Evolutionary conservation across 305 asterid species (phyloP).

Genomic region (Fraxinus nigra): DNA sequence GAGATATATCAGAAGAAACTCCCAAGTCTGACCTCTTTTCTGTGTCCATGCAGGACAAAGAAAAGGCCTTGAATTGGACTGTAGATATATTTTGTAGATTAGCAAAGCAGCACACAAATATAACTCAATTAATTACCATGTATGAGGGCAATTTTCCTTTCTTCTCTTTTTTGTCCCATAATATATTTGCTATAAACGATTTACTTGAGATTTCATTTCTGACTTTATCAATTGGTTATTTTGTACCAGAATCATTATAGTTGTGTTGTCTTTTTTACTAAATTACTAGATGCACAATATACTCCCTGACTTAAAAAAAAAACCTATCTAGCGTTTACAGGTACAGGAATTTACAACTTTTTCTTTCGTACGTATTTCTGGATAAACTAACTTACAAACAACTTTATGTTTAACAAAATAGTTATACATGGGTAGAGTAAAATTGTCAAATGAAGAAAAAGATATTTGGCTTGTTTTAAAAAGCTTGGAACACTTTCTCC

Average conservation of each 20-base stretch:
- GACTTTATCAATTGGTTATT: neutral
- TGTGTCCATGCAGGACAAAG: slow-evolving; percentile 80
- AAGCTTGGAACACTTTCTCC: slow-evolving; percentile 14
- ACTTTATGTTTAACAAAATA: neutral
- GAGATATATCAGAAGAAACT: neutral
- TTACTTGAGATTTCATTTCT: neutral
- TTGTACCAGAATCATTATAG: neutral
- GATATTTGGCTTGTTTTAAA: neutral
- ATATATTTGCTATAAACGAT: slow-evolving; percentile 1
- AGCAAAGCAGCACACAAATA: slow-evolving; percentile 83
- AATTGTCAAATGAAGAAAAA: neutral
- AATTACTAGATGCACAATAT: neutral
- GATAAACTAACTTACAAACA: neutral
- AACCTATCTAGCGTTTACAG: neutral
- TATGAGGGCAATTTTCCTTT: slow-evolving; percentile 40
- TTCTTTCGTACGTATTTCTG: neutral
- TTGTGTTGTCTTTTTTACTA: slow-evolving; percentile 13
- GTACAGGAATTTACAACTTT: neutral
- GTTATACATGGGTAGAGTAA: slow-evolving; percentile 4
- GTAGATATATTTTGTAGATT: slow-evolving; percentile 94
- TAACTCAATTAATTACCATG: slow-evolving; percentile 81
- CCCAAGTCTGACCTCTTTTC: slow-evolving; percentile 22
- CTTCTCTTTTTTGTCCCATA: slow-evolving; percentile 5
- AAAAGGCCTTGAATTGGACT: slow-evolving; percentile 89
- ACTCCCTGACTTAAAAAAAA: neutral